Evolutionary conservation across 1,284 basidiomycete genomes (phyloP).

Genomic region (Leccinum huronense): DNA sequence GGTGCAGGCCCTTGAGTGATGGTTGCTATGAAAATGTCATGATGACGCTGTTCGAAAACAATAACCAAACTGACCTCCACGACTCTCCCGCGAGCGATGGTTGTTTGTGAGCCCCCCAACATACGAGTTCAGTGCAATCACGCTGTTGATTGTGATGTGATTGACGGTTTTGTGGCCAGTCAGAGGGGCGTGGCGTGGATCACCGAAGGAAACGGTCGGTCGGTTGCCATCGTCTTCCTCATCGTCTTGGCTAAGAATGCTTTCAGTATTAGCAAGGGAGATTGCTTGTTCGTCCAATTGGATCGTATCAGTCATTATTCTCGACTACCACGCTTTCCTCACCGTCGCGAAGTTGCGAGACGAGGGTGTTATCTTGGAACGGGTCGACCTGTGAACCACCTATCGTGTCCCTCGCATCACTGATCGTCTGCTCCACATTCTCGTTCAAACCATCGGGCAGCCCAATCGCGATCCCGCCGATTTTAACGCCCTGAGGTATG

Average conservation of each 20-base stretch:
- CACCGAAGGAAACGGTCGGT: not conserved
- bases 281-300: not conserved
- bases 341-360: not conserved
- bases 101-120: not conserved
- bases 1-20: not conserved
- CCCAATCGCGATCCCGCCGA: not conserved
- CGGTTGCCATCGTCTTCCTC: not conserved
- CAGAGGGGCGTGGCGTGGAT: not conserved
- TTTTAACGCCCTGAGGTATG: not conserved
- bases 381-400: not conserved
- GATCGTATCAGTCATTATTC: not conserved
- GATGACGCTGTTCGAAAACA: not conserved
- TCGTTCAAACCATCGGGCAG: conserved; percentile 8
- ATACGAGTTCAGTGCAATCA: conserved; percentile 12
- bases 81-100: not conserved
- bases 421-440: not conserved
- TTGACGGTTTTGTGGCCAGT: conserved; percentile 5
- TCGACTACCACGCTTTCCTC: not conserved
- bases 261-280: conserved; percentile 10
- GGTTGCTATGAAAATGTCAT: conserved; percentile 12
- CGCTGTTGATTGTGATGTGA: not conserved
- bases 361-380: not conserved
- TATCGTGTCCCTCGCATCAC: conserved; percentile 8
- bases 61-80: conserved; percentile 9
- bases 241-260: conserved; percentile 8